Evolutionary conservation across 2,329 filamentous ascomycete genomes (phyloP).

Genomic region (Colletotrichum godetiae): DNA sequence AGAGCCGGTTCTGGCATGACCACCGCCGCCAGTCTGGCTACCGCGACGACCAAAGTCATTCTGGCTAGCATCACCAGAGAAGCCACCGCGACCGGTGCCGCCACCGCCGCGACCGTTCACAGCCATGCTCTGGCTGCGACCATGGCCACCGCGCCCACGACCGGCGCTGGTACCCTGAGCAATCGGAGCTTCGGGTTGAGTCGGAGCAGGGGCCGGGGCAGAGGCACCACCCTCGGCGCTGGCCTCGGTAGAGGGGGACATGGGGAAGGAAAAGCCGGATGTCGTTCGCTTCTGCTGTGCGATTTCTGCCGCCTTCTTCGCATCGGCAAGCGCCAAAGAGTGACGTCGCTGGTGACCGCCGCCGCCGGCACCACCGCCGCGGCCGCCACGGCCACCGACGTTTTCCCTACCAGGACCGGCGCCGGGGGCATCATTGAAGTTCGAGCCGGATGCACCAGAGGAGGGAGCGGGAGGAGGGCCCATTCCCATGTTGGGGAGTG

Average conservation of each 20-base stretch:
- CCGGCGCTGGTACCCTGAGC: constrained; percentile 57
- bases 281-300: constrained; percentile 97
- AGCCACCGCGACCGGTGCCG: constrained; percentile 73
- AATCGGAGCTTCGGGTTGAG: constrained; percentile 50
- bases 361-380: constrained; percentile 74
- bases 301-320: constrained; percentile 96
- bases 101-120: constrained; percentile 68
- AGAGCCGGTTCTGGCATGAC: constrained; percentile 85
- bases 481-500: constrained; percentile 91
- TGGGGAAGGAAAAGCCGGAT: constrained; percentile 93
- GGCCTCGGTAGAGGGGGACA: constrained; percentile 75
- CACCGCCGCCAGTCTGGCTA: constrained; percentile 62
- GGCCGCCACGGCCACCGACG: constrained; percentile 74
- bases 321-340: constrained; percentile 92
- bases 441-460: constrained; percentile 83
- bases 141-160: constrained; percentile 70
- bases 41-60: constrained; percentile 77
- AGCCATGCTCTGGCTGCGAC: constrained; percentile 93
- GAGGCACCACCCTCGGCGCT: constrained; percentile 60
- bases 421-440: constrained; percentile 81
- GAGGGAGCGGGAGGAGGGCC: constrained; percentile 91
- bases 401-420: constrained; percentile 74
- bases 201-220: constrained; percentile 42
- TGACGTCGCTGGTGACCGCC: constrained; percentile 92
- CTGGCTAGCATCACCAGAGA: constrained; percentile 60